Evolutionary conservation across 2,329 filamentous ascomycete genomes (phyloP).

Genomic region (Colletotrichum navitas): DNA sequence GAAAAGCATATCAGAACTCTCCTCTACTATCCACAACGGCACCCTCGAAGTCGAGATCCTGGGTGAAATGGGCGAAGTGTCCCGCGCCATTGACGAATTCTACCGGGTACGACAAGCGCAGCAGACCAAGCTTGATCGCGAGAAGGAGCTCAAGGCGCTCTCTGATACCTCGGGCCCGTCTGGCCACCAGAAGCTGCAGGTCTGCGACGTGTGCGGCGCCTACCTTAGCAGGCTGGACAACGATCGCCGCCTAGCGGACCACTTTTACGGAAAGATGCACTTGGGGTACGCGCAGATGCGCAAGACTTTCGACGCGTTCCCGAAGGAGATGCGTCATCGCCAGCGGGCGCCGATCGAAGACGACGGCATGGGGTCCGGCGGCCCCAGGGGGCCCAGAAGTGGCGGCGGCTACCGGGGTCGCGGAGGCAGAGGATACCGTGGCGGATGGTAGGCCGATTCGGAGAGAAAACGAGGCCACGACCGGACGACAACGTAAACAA

Average conservation of each 20-base stretch:
- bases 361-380: constrained; percentile 59
- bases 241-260: constrained; percentile 91
- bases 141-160: constrained; percentile 89
- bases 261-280: constrained; percentile 99
- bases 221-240: constrained; percentile 95
- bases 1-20: constrained; percentile 86
- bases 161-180: constrained; percentile 93
- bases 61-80: constrained; percentile 84
- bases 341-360: constrained; percentile 68
- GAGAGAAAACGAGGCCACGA: not conserved
- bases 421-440: constrained; percentile 64
- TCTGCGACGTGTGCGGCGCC: constrained; percentile 97
- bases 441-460: constrained; percentile 59
- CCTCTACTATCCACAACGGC: constrained; percentile 82
- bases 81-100: constrained; percentile 86
- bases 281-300: constrained; percentile 98
- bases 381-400: constrained; percentile 64
- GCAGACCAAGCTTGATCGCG: constrained; percentile 83
- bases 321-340: constrained; percentile 85
- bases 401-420: constrained; percentile 67
- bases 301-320: constrained; percentile 89
- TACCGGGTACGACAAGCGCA: constrained; percentile 86
- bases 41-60: constrained; percentile 89
- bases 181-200: constrained; percentile 97
- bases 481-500: not conserved